Evolutionary conservation across 176 grass and related monocot species (phyloP), one percentile per base, ranked within the genome.

Genomic region (Oryza meyeriana): DNA sequence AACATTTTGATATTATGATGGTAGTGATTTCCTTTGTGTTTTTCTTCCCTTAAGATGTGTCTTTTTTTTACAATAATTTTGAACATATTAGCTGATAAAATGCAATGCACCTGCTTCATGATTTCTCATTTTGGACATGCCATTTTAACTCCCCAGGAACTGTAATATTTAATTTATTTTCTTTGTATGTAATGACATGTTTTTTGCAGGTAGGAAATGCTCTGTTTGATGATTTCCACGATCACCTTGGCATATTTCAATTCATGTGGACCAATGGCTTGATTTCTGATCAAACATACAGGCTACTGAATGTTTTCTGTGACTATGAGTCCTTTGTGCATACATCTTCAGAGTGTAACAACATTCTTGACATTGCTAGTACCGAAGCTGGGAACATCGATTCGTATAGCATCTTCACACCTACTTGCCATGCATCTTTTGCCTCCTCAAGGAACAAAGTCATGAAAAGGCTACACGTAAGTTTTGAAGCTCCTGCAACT

Each of bases 231-330:
- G 96, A 99, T 95, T 99, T 91, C 91, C 88, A 92, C 70, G 96
- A 95, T 31, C 96, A 94, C 83, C 95, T 93, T 79, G 96, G 96
- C 86, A 33, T 95, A 83, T 99, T 99, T 82, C 93, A 95, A 84
- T 99, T 88, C 75, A 91, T 95, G 90, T 99, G 96, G 96, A 82
- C 93, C 76, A 84, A 87, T 1, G 93, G 93, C 62, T 82, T 99
- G 79, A 99, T 99, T 71, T 99, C 93, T n/a, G 96, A 99, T 86
- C 85, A 93, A 86, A 99, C 93, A 88, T 99, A 93, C 78, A 99
- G 61, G 87, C 76, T 88, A 47, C 83, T 99, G 80, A 95, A 99
- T 65, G 52, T 99, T 84, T 95, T 90, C 90, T 95, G 96, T 63
- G 89, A 95, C 41, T 91, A 83, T 8, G 61, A 95, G 61, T 99